Base-by-base conservation (phyloP, 768 basidiomycete genomes). In the Serpula lacrymans region DNA sequence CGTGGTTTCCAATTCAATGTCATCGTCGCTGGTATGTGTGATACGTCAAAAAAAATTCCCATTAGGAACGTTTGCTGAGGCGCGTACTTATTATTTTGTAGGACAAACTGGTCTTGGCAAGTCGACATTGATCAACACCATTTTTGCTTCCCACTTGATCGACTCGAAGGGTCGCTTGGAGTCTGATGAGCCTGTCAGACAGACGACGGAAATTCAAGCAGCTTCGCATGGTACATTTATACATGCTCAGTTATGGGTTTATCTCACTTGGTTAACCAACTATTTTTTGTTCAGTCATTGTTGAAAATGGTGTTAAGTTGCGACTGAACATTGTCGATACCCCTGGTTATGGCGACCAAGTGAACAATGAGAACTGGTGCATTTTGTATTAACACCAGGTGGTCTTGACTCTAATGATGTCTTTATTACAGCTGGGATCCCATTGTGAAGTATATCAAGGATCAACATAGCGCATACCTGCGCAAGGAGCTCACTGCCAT, bases 1-100 rank as follows among this genome's bases (percentile, higher is more conserved):
- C 83, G 95, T 49, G 95, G 95, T 46, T 98, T 98, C 77, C 91
- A 97, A 74, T 98, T 98, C 80, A 98, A 97, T 59, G 88, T 96
- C 46, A 97, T 98, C 59, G 87, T 91, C 47, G 95, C 86, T 54
- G 95, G 94, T 94, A 51, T 55, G 85, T 78, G 37, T 34, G 17
- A 11, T 18, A 17, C 41, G 26, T 2, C 3, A 17, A 18, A 14
- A 24, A 11, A 14, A 36, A 12, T 22, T 35, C 11, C 17, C 22
- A n/a, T 24, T 21, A 18, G 13, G 3, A 10, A 27, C 21, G 33
- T 28, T 39, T 42, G 34, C n/a, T 18, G 6, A 14, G 33, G 3
- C 20, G 4, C 41, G 33, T 32, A 21, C 8, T 7, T 20, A 6
- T 28, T 10, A 25, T 38, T 22, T 39, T 43, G 29, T 49, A 96